Conservation (phyloP, 306 rosid species). For the Prinsepia uniflora region DNA sequence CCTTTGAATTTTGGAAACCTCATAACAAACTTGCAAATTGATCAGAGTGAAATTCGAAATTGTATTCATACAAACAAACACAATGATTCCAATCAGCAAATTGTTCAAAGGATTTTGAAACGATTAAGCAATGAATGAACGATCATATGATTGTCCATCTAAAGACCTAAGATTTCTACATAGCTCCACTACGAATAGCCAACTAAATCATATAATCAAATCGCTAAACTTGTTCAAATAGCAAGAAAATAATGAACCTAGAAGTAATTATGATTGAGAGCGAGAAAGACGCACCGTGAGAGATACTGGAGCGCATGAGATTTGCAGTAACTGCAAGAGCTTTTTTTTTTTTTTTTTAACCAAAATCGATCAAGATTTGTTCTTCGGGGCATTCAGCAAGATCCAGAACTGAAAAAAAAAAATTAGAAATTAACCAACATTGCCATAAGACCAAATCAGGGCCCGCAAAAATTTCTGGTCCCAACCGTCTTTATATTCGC, state of each 20-base stretch:
- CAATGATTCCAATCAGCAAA: not conserved
- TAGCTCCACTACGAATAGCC: not conserved
- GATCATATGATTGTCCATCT: not conserved
- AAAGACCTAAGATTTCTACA: not conserved
- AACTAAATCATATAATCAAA: not conserved
- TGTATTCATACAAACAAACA: not conserved
- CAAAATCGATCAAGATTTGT: conserved; percentile 37
- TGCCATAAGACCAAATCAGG: no score
- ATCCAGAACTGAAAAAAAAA: no score
- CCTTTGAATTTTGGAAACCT: not conserved
- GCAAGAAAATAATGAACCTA: not conserved
- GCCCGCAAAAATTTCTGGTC: no score
- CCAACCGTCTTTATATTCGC: no score
- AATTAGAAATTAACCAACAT: no score
- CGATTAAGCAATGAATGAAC: not conserved
- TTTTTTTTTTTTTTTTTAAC: conserved; percentile 46
- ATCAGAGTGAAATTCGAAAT: not conserved
- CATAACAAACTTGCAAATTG: not conserved
- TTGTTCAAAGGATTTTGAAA: not conserved
- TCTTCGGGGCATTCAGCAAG: no score
- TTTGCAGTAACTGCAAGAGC: conserved; percentile 83
- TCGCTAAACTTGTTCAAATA: not conserved
- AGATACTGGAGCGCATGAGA: conserved; percentile 59
- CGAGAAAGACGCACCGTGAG: conserved; percentile 57
- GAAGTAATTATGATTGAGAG: not conserved